These are phyloP conservation scores for Lachancea kluyveri DNA, from an alignment of 805 yeast genomes.

Conservation along the genomic window DNA sequence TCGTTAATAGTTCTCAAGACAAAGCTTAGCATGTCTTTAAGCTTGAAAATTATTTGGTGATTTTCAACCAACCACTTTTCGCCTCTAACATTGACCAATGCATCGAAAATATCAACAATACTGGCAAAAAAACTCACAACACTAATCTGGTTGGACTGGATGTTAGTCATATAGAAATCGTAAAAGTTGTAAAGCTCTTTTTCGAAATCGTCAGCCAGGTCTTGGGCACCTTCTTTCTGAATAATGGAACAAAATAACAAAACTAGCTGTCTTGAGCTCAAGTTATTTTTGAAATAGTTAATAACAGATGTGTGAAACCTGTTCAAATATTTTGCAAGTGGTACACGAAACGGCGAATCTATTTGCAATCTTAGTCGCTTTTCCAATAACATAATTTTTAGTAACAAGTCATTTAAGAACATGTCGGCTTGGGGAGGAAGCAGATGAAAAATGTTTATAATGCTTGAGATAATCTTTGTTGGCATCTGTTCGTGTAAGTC, in stretches of 20 bases:
- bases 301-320: constrained; percentile 73
- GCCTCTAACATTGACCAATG: constrained; percentile 45
- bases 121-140: constrained; percentile 52
- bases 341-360: constrained; percentile 84
- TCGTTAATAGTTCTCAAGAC: constrained; percentile 22
- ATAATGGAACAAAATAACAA: constrained; percentile 30
- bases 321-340: constrained; percentile 80
- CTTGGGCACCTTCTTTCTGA: constrained; percentile 28
- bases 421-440: constrained; percentile 89
- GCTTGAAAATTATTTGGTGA: constrained; percentile 23
- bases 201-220: constrained; percentile 51
- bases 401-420: constrained; percentile 81
- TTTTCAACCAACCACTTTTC: constrained; percentile 54
- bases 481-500: constrained; percentile 77
- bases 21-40: constrained; percentile 24
- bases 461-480: constrained; percentile 82
- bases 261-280: constrained; percentile 57
- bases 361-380: constrained; percentile 78
- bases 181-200: constrained; percentile 45
- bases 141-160: constrained; percentile 28
- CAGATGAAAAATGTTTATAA: constrained; percentile 83
- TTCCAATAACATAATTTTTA: constrained; percentile 71
- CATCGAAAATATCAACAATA: constrained; percentile 55
- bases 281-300: constrained; percentile 60
- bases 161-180: constrained; percentile 42